Percentiles rank a stretch among this genome's conserved stretches.
phyloP scores from a whole-genome alignment of 495 filamentous ascomycete species.

The Neurospora africana region DNA sequence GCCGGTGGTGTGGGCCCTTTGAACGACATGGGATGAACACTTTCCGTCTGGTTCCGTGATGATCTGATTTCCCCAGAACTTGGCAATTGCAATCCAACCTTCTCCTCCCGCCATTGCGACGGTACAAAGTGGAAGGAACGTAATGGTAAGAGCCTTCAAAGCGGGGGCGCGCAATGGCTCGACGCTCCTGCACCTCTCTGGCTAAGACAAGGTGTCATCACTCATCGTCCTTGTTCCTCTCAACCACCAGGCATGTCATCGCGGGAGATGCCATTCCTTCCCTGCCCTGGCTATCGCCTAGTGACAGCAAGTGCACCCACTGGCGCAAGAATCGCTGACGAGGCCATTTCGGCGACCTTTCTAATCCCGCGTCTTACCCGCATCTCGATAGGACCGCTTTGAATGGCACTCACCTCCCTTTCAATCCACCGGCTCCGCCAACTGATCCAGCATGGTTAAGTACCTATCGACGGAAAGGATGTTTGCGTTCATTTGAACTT shows the following conservation, averaged over 20 bases:
- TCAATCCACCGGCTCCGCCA: not conserved
- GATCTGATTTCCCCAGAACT: not conserved
- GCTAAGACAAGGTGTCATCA: not conserved
- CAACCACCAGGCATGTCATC: not conserved
- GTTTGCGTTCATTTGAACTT: not conserved
- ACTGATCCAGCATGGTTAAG: not conserved
- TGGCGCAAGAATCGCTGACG: not conserved
- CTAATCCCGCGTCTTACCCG: not conserved
- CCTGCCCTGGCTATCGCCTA: not conserved
- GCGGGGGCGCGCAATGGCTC: not conserved
- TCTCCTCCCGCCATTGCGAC: not conserved
- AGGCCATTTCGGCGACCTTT: not conserved
- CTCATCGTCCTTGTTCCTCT: not conserved
- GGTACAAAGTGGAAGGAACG: not conserved
- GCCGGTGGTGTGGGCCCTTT: not conserved
- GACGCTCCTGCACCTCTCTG: not conserved
- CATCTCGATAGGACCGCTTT: not conserved
- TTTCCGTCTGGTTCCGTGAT: not conserved
- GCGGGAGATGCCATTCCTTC: not conserved
- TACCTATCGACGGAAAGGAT: not conserved
- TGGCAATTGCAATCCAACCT: not conserved
- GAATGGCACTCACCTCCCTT: not conserved
- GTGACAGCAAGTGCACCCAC: not conserved
- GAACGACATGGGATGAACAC: not conserved
- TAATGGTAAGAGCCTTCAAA: not conserved